phyloP scores from a whole-genome alignment of 306 rosid genomes.

The Lathyrus aphaca region DNA sequence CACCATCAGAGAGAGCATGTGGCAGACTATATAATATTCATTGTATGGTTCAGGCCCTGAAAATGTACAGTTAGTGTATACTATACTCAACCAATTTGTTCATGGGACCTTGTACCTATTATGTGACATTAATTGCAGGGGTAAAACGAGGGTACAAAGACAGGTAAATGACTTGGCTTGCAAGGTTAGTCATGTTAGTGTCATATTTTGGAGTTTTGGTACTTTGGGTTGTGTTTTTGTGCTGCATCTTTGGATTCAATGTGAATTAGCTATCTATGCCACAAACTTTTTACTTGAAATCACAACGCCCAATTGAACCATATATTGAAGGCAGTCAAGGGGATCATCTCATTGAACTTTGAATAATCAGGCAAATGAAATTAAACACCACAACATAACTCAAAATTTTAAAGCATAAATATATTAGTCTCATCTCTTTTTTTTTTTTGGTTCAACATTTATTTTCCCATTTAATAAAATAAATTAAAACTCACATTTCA shows the following conservation, averaged over 20 bases:
- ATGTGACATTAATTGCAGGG: constrained; percentile 17
- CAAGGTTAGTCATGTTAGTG: constrained; percentile 35
- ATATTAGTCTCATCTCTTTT: no score
- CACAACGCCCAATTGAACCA: no score
- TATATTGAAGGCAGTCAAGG: no score
- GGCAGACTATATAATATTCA: constrained; percentile 27
- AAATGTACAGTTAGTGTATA: neutral
- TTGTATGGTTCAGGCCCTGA: constrained; percentile 10
- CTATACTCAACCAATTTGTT: constrained; percentile 25
- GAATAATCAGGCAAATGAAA: no score
- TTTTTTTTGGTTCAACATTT: no score
- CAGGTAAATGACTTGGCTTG: constrained; percentile 37
- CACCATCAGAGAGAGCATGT: constrained; percentile 3
- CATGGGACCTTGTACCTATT: constrained; percentile 35
- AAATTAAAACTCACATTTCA: no score
- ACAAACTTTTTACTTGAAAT: constrained; percentile 40
- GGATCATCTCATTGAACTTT: no score
- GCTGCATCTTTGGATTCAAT: neutral
- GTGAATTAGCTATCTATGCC: neutral
- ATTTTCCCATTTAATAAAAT: no score
- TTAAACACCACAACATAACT: no score
- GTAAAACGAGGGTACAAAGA: constrained; percentile 4
- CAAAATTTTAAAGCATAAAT: no score
- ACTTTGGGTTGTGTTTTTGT: neutral
- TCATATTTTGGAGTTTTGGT: neutral